Base-by-base conservation (phyloP, 352 stramenopile species). In the Phytophthora parvispora region DNA sequence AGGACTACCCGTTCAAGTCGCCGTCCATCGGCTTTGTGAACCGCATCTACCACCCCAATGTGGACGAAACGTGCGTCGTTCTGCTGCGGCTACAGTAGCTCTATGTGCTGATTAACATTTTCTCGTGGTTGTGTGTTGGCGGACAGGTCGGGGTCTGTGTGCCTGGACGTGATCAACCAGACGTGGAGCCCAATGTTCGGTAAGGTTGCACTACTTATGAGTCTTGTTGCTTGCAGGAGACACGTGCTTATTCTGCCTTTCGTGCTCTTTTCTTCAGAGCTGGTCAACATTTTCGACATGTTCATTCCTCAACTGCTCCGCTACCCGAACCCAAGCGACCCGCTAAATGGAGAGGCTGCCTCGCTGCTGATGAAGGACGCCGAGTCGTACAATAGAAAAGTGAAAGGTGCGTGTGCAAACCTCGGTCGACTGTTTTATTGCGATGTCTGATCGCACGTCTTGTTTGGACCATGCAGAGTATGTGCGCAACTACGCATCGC, bases 171-270 rank as follows among this genome's bases (percentile, higher is more conserved):
- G 47, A 98, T 98, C 72, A 98, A 98, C 77, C 93, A 98, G 70
- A 98, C 94, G 10, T 98, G 94, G 94, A 98, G 90, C 57, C 94
- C 94, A 18, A 97, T 98, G 89, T 98, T 97, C 56, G 91, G 90
- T 97, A 49, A 58, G 82, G 47, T 36, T 50, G 10, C 12, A n/a
- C 43, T 58, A 45, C 1, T 36, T 29, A 20, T 51, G 8, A 29
- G 9, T 48, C 25, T 59, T 5, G 31, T 22, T 50, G 16, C 9
- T 48, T 34, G 45, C 6, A 28, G 25, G 25, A 65, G 13, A 40
- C 60, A 74, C 8, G 62, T 29, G 20, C 13, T 69, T 47, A n/a
- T 31, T 38, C 27, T 20, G 56, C 61, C 22, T 74, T 27, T 45
- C 18, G 6, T 8, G 10, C 10, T 45, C 16, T 45, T 67, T 27